Conservation (phyloP, 2,329 filamentous ascomycete species). For the Madurella fahalii region DNA sequence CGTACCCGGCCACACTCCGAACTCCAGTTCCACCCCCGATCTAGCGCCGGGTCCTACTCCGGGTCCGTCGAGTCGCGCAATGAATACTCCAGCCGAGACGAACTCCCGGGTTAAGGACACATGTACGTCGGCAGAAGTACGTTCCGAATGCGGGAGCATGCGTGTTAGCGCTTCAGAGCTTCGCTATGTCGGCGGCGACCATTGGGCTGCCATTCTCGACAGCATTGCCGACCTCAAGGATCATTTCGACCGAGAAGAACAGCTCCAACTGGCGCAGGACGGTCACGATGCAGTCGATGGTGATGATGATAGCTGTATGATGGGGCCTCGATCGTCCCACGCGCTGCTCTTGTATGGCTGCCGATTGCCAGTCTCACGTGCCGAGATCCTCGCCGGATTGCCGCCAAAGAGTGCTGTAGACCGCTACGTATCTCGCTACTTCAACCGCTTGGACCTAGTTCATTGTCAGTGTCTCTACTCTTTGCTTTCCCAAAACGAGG, state of each 20-base stretch:
- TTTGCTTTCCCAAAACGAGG: not conserved
- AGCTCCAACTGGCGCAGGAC: constrained; percentile 3
- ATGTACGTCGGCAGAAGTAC: not conserved
- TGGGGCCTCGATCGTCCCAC: no score
- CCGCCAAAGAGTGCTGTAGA: constrained; percentile 33
- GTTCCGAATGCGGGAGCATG: constrained; percentile 33
- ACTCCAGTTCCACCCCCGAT: not conserved
- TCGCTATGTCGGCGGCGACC: constrained; percentile 35
- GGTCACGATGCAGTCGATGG: not conserved
- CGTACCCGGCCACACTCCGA: not conserved
- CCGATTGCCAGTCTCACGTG: no score
- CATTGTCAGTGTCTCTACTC: constrained; percentile 2
- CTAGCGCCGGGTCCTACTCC: not conserved
- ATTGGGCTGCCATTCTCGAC: constrained; percentile 41
- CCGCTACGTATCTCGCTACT: constrained; percentile 35
- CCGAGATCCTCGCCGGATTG: constrained; percentile 33
- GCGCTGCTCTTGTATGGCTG: no score
- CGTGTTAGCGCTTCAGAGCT: constrained; percentile 22
- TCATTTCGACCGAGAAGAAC: constrained; percentile 31
- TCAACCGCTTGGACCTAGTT: constrained; percentile 32
- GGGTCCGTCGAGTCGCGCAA: no score
- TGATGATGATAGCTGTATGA: no score
- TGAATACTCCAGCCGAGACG: not conserved
- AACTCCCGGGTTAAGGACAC: not conserved
- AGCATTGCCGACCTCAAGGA: constrained; percentile 38